Evolutionary conservation across 139 green algal species (phyloP).

Genomic region (Asterochloris sp.): DNA sequence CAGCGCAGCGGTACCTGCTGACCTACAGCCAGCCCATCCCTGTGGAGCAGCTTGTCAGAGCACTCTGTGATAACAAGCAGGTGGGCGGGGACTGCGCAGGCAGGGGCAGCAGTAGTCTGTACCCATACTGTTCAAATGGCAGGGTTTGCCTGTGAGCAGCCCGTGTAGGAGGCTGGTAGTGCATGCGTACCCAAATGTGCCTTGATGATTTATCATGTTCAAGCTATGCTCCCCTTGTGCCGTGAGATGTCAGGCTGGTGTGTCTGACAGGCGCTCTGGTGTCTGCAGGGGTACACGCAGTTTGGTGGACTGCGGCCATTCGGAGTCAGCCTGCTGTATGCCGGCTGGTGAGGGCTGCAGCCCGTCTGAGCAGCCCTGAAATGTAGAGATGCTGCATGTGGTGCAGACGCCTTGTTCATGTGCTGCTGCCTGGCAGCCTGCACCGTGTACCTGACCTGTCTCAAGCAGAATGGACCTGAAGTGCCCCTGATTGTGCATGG

Average conservation of each 20-base stretch:
- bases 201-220: too few species aligned
- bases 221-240: too few species aligned
- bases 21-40: conserved; percentile 96
- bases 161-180: too few species aligned
- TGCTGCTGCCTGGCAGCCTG: neutral
- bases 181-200: too few species aligned
- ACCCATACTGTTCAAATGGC: neutral
- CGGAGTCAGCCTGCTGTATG: conserved; percentile 97
- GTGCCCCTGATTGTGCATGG: neutral
- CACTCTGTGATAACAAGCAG: conserved; percentile 96
- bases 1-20: conserved; percentile 84
- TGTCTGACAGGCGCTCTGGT: too few species aligned
- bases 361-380: neutral
- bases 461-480: neutral
- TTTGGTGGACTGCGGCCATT: conserved; percentile 97
- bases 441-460: neutral
- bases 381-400: neutral
- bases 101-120: too few species aligned
- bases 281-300: conserved; percentile 90
- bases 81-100: conserved; percentile 13
- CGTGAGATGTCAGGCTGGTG: too few species aligned
- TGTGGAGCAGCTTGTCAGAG: conserved; percentile 94
- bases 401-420: neutral
- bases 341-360: conserved; percentile 72
- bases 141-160: neutral